Evolutionary conservation across 2,329 filamentous ascomycete species (phyloP).

Genomic region (Calycina marina): DNA sequence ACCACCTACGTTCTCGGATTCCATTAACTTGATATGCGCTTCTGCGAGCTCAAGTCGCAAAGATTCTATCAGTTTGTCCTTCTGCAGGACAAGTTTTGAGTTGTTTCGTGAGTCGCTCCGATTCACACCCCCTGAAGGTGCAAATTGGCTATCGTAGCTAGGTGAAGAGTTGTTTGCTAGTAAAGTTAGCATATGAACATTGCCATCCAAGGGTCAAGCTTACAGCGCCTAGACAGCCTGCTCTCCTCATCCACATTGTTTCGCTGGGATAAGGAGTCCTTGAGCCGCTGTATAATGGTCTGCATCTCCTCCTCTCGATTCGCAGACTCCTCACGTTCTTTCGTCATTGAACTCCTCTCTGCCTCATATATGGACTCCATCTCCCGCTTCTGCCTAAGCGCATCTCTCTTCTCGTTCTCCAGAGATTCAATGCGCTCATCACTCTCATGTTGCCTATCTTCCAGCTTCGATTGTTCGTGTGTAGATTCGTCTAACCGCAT

Average conservation of each 20-base stretch:
- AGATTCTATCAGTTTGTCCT: conserved; percentile 91
- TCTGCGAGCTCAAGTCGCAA: conserved; percentile 86
- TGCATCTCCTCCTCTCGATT: conserved; percentile 85
- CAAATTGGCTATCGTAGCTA: conserved; percentile 65
- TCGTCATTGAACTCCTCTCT: conserved; percentile 72
- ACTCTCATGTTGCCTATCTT: conserved; percentile 76
- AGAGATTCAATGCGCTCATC: conserved; percentile 72
- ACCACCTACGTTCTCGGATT: conserved; percentile 85
- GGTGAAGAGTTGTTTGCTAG: conserved; percentile 41
- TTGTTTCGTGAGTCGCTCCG: conserved; percentile 82
- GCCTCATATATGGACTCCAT: conserved; percentile 87
- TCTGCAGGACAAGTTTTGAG: conserved; percentile 82
- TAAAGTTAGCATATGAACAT: conserved; percentile 8
- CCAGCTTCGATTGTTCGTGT: conserved; percentile 70
- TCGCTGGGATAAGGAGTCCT: conserved; percentile 73
- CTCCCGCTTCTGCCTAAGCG: conserved; percentile 71
- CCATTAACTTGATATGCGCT: conserved; percentile 86
- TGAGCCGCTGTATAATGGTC: conserved; percentile 75
- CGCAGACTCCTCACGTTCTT: conserved; percentile 80
- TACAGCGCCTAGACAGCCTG: conserved; percentile 42
- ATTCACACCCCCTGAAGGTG: conserved; percentile 69
- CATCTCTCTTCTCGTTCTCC: conserved; percentile 73
- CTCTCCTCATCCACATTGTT: conserved; percentile 40
- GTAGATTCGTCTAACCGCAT: conserved; percentile 72
- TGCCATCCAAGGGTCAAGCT: conserved; percentile 14